Conservation (phyloP, 1,284 basidiomycete species). For the Naganishia cerealis region DNA sequence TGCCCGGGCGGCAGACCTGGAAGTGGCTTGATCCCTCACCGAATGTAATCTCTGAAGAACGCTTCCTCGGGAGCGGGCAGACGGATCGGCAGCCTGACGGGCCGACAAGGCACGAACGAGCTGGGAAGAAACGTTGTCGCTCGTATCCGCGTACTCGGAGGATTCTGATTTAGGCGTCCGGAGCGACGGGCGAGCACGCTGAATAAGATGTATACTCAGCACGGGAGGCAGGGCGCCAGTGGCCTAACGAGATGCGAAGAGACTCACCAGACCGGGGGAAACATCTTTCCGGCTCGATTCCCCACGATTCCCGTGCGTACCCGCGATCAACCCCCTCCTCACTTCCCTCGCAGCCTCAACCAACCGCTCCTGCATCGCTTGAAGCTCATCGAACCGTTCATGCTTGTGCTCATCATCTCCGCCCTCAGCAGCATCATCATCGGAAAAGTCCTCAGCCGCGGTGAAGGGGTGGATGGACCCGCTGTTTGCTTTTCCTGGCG, state of each 20-base stretch:
- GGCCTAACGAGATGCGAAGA: not conserved
- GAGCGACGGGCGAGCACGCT: constrained; percentile 15
- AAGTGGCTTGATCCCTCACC: not conserved
- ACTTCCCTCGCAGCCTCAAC: constrained; percentile 25
- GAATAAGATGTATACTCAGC: not conserved
- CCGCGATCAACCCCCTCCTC: constrained; percentile 18
- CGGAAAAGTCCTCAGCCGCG: not conserved
- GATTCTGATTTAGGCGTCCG: constrained; percentile 10
- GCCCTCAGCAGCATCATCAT: not conserved
- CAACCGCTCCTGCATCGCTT: constrained; percentile 30
- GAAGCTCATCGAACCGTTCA: constrained; percentile 23
- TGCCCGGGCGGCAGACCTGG: too few species aligned
- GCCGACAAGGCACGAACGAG: constrained; percentile 21
- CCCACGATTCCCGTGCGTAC: not conserved
- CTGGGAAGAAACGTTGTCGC: constrained; percentile 18
- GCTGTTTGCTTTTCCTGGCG: not conserved
- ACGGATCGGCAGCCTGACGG: not conserved
- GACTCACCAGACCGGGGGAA: constrained; percentile 10
- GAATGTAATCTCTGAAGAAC: not conserved
- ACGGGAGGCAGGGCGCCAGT: not conserved
- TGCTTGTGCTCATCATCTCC: constrained; percentile 17
- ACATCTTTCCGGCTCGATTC: constrained; percentile 5
- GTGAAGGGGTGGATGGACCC: not conserved
- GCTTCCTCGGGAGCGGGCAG: not conserved
- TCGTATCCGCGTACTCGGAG: constrained; percentile 11